Evolutionary conservation across 1,139 yeast species (phyloP).

Genomic region (Yamadazyma diospyri): DNA sequence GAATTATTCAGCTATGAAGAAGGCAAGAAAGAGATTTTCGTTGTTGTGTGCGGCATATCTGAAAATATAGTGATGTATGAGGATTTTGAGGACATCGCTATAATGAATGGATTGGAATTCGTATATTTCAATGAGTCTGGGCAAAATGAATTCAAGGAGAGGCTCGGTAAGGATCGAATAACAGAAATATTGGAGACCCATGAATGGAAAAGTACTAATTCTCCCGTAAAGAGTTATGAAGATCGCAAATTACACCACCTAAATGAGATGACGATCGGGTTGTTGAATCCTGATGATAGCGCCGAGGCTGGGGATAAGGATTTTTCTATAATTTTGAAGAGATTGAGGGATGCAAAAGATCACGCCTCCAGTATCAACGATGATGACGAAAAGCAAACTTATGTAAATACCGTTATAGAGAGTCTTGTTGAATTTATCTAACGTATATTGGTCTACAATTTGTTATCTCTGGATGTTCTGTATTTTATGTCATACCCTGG

Average conservation of each 20-base stretch:
- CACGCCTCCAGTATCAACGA: slow-evolving; percentile 22
- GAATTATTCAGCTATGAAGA: slow-evolving; percentile 12
- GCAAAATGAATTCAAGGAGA: slow-evolving; percentile 25
- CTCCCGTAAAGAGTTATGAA: slow-evolving; percentile 12
- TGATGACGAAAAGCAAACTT: slow-evolving; percentile 23
- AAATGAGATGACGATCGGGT: slow-evolving; percentile 25
- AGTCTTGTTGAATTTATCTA: slow-evolving; percentile 38
- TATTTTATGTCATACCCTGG: slow-evolving; percentile 53
- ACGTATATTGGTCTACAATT: slow-evolving; percentile 12
- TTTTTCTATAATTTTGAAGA: slow-evolving; percentile 25
- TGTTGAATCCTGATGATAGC: slow-evolving; percentile 18
- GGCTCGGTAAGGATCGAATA: slow-evolving; percentile 27
- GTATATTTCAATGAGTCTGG: slow-evolving; percentile 23
- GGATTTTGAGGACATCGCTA: slow-evolving; percentile 29
- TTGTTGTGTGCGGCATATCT: slow-evolving; percentile 23
- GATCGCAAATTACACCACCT: slow-evolving; percentile 21
- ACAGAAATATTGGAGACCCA: slow-evolving; percentile 37
- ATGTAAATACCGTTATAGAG: slow-evolving; percentile 31
- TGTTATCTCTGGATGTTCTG: slow-evolving; percentile 11
- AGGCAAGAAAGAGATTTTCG: slow-evolving; percentile 21
- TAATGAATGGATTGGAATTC: slow-evolving; percentile 31
- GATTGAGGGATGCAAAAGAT: slow-evolving; percentile 30
- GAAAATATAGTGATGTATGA: slow-evolving; percentile 11
- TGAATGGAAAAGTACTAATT: slow-evolving; percentile 32
- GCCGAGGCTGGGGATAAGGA: slow-evolving; percentile 18